Evolutionary conservation across 805 yeast species (phyloP).

Genomic region (Candida saitoana): DNA sequence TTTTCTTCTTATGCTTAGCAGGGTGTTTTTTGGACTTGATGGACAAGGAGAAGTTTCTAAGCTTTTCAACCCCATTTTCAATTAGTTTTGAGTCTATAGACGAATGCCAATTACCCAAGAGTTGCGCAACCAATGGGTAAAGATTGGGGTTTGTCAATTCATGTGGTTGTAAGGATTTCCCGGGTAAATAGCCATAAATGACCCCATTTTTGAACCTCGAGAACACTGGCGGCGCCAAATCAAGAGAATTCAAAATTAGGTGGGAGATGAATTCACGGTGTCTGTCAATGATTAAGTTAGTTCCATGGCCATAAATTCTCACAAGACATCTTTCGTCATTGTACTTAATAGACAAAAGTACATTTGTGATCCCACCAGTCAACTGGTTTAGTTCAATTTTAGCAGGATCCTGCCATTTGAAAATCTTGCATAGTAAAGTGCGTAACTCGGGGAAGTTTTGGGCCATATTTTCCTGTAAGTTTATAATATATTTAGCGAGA

Average conservation of each 20-base stretch:
- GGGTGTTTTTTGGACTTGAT: constrained; percentile 6
- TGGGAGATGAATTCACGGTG: constrained; percentile 73
- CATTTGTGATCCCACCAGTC: constrained; percentile 64
- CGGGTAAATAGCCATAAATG: constrained; percentile 65
- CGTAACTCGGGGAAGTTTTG: constrained; percentile 35
- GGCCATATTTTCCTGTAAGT: constrained; percentile 32
- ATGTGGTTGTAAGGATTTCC: constrained; percentile 53
- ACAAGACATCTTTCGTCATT: constrained; percentile 45
- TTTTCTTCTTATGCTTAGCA: constrained; percentile 16
- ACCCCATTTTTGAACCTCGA: constrained; percentile 71
- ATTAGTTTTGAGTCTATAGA: constrained; percentile 43
- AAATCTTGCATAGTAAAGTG: constrained; percentile 37
- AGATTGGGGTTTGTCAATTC: constrained; percentile 48
- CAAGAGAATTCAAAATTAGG: constrained; percentile 52
- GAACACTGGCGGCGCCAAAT: constrained; percentile 64
- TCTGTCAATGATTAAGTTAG: constrained; percentile 66
- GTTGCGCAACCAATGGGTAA: constrained; percentile 58
- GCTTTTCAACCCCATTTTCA: constrained; percentile 41
- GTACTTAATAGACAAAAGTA: constrained; percentile 48
- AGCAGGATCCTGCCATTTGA: constrained; percentile 29
- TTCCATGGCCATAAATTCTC: constrained; percentile 72
- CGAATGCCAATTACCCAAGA: constrained; percentile 69
- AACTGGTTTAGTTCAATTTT: constrained; percentile 39
- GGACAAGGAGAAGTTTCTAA: constrained; percentile 19
- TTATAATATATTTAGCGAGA: constrained; percentile 41